These are phyloP conservation scores for Cystoisospora suis DNA, from an alignment of 169 alveolate species.

Conservation along the genomic window DNA sequence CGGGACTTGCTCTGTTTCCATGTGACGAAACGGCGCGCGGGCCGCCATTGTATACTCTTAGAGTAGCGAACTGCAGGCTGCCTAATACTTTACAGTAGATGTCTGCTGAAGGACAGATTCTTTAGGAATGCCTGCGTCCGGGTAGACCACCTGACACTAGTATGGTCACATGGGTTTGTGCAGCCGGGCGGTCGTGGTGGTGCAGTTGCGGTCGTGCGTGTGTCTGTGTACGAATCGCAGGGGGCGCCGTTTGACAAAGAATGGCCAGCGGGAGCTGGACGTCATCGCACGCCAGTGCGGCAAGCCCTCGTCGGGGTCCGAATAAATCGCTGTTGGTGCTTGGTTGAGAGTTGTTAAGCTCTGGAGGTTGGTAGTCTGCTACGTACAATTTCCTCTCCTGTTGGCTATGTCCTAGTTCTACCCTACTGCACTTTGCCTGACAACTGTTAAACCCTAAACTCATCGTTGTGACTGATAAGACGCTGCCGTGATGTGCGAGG, in stretches of 20 bases:
- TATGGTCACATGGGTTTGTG: too few species aligned
- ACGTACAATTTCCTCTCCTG: background rate
- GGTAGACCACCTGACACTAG: too few species aligned
- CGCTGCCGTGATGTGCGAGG: too few species aligned
- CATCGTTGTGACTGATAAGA: too few species aligned
- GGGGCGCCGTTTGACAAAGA: slow-evolving; percentile 72
- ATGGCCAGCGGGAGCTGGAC: slow-evolving; percentile 77
- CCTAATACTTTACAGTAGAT: too few species aligned
- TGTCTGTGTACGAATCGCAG: slow-evolving; percentile 7
- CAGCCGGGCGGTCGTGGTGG: background rate
- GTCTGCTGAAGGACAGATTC: too few species aligned
- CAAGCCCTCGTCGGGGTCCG: slow-evolving; percentile 6
- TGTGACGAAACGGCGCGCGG: too few species aligned
- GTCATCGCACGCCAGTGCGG: slow-evolving; percentile 74
- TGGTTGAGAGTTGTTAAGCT: background rate
- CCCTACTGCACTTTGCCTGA: background rate
- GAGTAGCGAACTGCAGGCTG: too few species aligned
- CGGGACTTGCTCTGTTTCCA: too few species aligned
- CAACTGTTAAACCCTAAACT: too few species aligned
- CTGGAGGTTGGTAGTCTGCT: background rate
- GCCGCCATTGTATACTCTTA: too few species aligned
- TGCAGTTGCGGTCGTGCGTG: background rate
- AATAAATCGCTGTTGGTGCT: background rate
- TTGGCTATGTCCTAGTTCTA: background rate
- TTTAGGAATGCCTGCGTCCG: too few species aligned